Evolutionary conservation across 495 filamentous ascomycete species (phyloP), one percentile per base, ranked within the genome.

Genomic region (Podospora bellae-mahoneyi): DNA sequence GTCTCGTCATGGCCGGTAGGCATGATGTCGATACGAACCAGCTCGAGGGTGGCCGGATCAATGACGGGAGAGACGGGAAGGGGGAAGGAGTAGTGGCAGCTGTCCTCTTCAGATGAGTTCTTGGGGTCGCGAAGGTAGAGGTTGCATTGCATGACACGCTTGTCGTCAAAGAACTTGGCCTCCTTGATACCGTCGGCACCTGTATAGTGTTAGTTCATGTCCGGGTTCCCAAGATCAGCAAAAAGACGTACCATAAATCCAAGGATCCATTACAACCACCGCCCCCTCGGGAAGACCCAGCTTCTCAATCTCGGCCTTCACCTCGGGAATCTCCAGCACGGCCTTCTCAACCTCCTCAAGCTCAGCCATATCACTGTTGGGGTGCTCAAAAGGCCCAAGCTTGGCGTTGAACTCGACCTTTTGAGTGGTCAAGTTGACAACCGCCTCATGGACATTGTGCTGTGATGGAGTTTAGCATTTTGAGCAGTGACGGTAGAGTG

Each of bases 21-120:
- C 3, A 90, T 73, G 59, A 82, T 75, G 81, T 89, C 76, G 74
- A 87, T 80, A 71, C 90, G 73, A 72, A 88, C 85, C 4, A 96
- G 84, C 64, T 89, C 83, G 74, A 84, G 83, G 1, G 85, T 87
- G 28, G 84, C 81, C 0, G 85, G 86, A 72, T 88, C 87, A 55
- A 96, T 82, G 20, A 95, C 90, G 0, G 92, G 92, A 5, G 89
- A 93, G 71, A 95, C 90, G 44, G 88, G 84, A 62, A 93, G 84
- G 0, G 92, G 92, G 44, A 91, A 84, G 0, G 91, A 87, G 76
- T 96, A 96, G 71, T 94, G 90, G 73, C 93, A 94, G 60, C 84
- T 86, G 69, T 92, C 89, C 15, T 77, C 74, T 73, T 90, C 86
- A 6, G 75, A 68, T 3, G 84, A 68, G 69, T 88, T 86, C 16